A percentile compares a stretch with the other conserved stretches of the same genome.
These are phyloP conservation scores for Penicillium roqueforti DNA, from an alignment of 495 filamentous ascomycete genomes.

Conservation along the genomic window DNA sequence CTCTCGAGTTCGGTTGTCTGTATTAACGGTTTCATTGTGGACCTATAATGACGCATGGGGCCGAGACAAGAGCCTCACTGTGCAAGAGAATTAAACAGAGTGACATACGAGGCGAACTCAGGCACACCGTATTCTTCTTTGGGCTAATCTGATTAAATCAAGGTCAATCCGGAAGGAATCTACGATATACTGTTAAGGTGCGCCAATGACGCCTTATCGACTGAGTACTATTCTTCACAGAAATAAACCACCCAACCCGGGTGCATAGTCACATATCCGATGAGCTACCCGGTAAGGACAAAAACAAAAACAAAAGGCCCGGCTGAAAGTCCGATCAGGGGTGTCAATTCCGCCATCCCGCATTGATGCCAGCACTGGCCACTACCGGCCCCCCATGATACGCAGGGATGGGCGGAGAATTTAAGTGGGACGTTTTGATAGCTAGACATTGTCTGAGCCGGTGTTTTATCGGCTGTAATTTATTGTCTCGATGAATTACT, in stretches of 20 bases:
- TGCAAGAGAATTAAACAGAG: not conserved
- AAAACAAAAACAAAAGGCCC: not conserved
- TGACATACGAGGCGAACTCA: not conserved
- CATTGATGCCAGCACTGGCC: conserved; percentile 27
- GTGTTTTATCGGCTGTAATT: conserved; percentile 11
- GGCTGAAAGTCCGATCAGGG: conserved; percentile 20
- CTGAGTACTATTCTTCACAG: conserved; percentile 7
- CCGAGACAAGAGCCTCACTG: conserved; percentile 1
- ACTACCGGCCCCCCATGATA: conserved; percentile 8
- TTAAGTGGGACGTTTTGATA: not conserved
- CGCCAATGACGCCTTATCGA: not conserved
- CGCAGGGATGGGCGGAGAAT: conserved; percentile 19
- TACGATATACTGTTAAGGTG: not conserved
- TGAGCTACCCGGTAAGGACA: not conserved
- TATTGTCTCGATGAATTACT: not conserved
- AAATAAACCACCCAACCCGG: not conserved
- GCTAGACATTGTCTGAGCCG: conserved; percentile 1
- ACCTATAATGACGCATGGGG: conserved; percentile 4
- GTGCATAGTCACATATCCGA: no score
- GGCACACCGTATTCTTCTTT: not conserved
- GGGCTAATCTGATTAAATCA: not conserved
- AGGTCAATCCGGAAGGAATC: not conserved
- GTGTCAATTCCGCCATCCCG: conserved; percentile 6
- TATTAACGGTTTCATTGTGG: not conserved
- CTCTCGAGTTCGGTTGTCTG: not conserved